Evolutionary conservation across 768 basidiomycete species (phyloP), one percentile per base, ranked within the genome.

Genomic region (Suillus placidus): DNA sequence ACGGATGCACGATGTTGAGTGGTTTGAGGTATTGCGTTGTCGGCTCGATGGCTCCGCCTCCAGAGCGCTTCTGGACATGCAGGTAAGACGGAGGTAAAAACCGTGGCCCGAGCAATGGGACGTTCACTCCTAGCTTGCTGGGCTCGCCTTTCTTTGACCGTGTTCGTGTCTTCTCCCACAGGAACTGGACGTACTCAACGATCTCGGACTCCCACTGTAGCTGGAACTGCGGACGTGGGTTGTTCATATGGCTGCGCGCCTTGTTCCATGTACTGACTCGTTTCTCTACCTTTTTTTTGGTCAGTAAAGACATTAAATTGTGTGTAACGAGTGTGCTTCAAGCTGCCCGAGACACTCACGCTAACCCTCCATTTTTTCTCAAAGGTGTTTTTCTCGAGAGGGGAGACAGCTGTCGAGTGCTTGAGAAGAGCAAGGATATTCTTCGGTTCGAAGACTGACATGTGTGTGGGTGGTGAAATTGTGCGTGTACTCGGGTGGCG

Each of bases 151-250:
- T 47, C 61, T 65, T 70, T 10, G 62, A 63, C n/a, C 57, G 16
- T 4, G 54, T 35, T 34, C 60, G 37, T 10, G 67, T 68, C 13
- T 40, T 32, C 34, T 62, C 60, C 43, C 65, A 62, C 26, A 75
- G 30, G 37, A 65, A 67, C 43, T 64, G 58, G 43, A 62, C 26
- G 26, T 75, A 73, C 51, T 69, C 67, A 9, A 72, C 68, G 16
- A 75, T 56, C 18, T 70, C 30, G 4, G 71, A 68, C 26, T 64
- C 74, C 67, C 68, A 73, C 54, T 68, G 61, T 20, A 73, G 68
- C 63, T 75, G 74, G 9, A 60, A 43, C n/a, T 40, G 18, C 3
- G 42, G 61, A 7, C 51, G 9, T 20, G 62, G 58, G 35, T 38
- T 51, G 13, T 61, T 45, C 35, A 54, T 63, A 64, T 64, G 18